Base-by-base conservation (phyloP, 257 asterid genomes). In the Avicennia marina region DNA sequence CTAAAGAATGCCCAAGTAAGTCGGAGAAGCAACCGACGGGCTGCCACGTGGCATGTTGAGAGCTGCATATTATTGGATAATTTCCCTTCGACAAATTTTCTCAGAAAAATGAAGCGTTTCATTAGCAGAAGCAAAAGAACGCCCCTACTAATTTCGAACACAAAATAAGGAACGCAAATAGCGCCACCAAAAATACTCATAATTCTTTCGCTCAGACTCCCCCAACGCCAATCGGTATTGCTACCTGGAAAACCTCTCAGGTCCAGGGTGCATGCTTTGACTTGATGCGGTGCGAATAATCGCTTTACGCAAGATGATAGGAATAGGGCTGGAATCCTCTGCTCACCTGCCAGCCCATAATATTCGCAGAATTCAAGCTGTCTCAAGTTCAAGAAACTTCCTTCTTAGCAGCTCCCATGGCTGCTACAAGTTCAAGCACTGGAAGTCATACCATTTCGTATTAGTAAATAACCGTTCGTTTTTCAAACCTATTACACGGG, bases 11-110 rank as follows among this genome's bases (percentile, higher is more conserved):
- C 3, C 16, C 11, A 10, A 0, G n/a, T n/a, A n/a, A n/a, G n/a
- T 41, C 21, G 47, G 15, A 6, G 43, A 38, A 38, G 13, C 10
- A 3, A 9, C 43, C 13, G 7, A 7, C 1, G 13, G 2, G 16
- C 4, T 52, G 26, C 15, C 39, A 68, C 80, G 80, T 77, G 83
- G 77, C 68, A 47, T 38, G 25, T 2, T 39, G 45, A 11, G 68
- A 70, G 62, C 78, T 60, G 60, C 71, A 43, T 45, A 36, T 67
- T 70, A 65, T 33, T 20, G 57, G 68, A 65, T 48, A 40, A 54
- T 60, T 64, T 59, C 29, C 56, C n/a, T 18, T 58, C 31, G 32
- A 21, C 49, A 29, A 58, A 58, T 25, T 52, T 31, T 53, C 6
- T 40, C 10, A 7, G 10, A 53, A 43, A 13, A 18, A 43, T 29